Base-by-base conservation (phyloP, 2,329 filamentous ascomycete species). In the Penicillium digitatum region DNA sequence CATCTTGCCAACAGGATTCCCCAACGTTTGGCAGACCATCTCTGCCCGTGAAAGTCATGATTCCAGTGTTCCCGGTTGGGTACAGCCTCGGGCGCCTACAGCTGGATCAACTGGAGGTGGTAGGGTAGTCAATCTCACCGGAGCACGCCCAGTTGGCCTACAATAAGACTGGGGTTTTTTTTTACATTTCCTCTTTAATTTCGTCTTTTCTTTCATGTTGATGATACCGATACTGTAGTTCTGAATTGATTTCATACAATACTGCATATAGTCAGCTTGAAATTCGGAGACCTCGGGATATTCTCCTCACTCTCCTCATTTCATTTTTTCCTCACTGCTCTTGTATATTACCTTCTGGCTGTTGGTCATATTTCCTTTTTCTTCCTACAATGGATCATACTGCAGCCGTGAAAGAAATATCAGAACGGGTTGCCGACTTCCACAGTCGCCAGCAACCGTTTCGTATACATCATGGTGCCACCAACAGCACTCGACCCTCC, bases 391-490 rank as follows among this genome's bases (percentile, higher is more conserved):
- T 65, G 63, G 57, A 63, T 16, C 63, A 65, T 50, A 42, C 58
- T 32, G 31, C 29, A 20, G 51, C 59, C 5, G 62, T 65, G 4
- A 46, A 56, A 20, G 24, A 57, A 18, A 59, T 65, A 14, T 56
- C 63, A 3, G 43, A 47, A 3, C 52, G 58, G n/a, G 60, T 62
- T 10, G 39, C 51, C 5, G 48, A 66, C 7, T 84, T 83, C 69
- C 67, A 80, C 65, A 70, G 75, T 12, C 76, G 76, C 42, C 71
- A 79, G 52, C 73, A 81, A 66, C 82, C 86, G 2, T 91, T 89
- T 72, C 81, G 87, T n/a, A 86, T 91, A 67, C 88, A 85, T 63
- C 88, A 91, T 72, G 88, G 88, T 57, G 85, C 86, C 0, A 90
- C 88, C 26, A 90, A 89, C 74, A 89, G 84, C 71, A 91, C 88